Percentiles rank a stretch among this genome's conserved stretches.
Conservation (phyloP, 2,329 filamentous ascomycete species). For the Neonectria sp. region DNA sequence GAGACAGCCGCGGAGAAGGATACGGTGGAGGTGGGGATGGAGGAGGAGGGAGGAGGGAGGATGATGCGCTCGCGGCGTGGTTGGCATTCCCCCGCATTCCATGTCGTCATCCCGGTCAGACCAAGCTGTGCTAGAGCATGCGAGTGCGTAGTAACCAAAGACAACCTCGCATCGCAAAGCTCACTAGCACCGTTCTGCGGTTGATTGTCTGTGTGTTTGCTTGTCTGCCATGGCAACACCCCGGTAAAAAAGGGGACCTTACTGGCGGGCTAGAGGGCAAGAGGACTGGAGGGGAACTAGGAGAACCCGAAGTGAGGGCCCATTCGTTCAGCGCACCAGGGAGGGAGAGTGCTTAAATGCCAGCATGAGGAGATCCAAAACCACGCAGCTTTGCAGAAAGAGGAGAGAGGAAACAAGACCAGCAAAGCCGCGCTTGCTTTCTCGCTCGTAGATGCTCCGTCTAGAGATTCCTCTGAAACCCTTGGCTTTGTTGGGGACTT, state of each 20-base stretch:
- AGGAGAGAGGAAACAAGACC: conserved; percentile 8
- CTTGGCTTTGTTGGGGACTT: not conserved
- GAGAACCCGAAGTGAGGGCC: not conserved
- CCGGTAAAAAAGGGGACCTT: conserved; percentile 10
- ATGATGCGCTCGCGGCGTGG: conserved; percentile 33
- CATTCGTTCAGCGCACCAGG: not conserved
- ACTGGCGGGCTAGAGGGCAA: not conserved
- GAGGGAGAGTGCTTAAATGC: not conserved
- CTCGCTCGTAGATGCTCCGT: not conserved
- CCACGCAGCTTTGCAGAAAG: not conserved
- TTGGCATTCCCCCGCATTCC: conserved; percentile 52
- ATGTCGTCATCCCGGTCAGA: conserved; percentile 52
- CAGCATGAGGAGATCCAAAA: not conserved
- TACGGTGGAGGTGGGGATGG: conserved; percentile 10
- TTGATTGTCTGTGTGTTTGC: conserved; percentile 1
- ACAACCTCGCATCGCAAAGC: conserved; percentile 33
- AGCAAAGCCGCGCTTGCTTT: not conserved
- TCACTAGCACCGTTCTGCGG: conserved; percentile 16
- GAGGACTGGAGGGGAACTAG: not conserved
- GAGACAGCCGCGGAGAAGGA: conserved; percentile 4
- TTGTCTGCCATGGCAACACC: conserved; percentile 4
- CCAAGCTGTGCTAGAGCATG: conserved; percentile 43
- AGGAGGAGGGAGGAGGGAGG: conserved; percentile 14
- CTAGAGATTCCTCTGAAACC: conserved; percentile 19
- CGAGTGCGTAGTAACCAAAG: conserved; percentile 38